These are phyloP conservation scores for Corylus heterophylla DNA, from an alignment of 306 rosid genomes.

Conservation along the genomic window DNA sequence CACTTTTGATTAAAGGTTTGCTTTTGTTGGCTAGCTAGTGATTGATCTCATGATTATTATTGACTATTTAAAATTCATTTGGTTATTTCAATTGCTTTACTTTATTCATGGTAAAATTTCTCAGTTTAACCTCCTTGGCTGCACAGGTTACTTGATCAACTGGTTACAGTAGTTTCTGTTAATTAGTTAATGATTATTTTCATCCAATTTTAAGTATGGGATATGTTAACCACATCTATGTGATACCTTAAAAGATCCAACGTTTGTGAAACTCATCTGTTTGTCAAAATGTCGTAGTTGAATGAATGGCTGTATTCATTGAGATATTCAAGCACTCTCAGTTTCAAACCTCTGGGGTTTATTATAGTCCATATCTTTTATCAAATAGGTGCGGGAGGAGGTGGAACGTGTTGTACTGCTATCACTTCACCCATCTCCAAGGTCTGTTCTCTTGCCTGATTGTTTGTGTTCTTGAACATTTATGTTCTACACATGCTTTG, in stretches of 20 bases:
- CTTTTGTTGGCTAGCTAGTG: too few relatives aligned
- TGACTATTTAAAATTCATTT: too few relatives aligned
- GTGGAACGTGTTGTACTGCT: slow-evolving; percentile 31
- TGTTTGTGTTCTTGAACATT: not conserved
- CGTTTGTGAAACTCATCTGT: not conserved
- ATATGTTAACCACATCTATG: not conserved
- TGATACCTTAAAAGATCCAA: not conserved
- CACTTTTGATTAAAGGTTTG: too few relatives aligned
- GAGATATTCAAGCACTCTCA: slow-evolving; percentile 1
- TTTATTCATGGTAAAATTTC: too few relatives aligned
- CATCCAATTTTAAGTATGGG: too few relatives aligned
- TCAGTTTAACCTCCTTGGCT: not conserved
- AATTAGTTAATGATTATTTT: not conserved
- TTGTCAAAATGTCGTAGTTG: not conserved
- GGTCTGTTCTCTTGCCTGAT: slow-evolving; percentile 39
- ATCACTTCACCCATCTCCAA: slow-evolving; percentile 22
- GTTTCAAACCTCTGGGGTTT: not conserved
- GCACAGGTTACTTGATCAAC: not conserved
- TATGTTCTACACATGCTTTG: too few relatives aligned
- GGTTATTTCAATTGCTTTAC: too few relatives aligned
- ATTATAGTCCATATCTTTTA: slow-evolving; percentile 9
- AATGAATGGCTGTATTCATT: not conserved
- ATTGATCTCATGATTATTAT: too few relatives aligned
- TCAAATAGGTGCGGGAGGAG: slow-evolving; percentile 53
- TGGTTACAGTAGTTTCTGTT: not conserved